Base-by-base conservation (phyloP, 371 early-diverging fungal genomes). In the Apophysomyces ossiformis region DNA sequence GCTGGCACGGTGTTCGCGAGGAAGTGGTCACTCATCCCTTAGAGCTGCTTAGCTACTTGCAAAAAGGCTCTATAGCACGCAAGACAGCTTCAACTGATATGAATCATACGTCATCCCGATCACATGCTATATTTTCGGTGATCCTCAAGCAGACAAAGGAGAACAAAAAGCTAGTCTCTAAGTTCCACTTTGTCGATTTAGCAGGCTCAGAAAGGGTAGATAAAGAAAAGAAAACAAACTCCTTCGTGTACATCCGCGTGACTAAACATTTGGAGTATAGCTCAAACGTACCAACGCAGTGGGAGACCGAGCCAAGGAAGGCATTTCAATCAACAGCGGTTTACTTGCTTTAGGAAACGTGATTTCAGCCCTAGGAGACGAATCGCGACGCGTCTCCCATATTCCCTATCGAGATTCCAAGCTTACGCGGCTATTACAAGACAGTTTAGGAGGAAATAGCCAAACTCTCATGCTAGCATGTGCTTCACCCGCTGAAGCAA, bases 341-440 rank as follows among this genome's bases (percentile, higher is more conserved):
- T 87, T 99, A 5, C 84, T 99, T 60, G 97, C 97, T 0, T 88
- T 99, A 15, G 98, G 98, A 65, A 99, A 98, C 75, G 99, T 99
- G 13, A 99, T 99, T 57, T 93, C 93, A 9, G 99, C 99, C 3
- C 84, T 99, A 32, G 94, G 93, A 32, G 98, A 96, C 69, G 87
- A 92, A 63, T 76, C 85, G 45, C 77, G 91, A 39, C 83, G 74
- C 54, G 76, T 79, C 6, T 79, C 83, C 12, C 91, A 93, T 71
- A 89, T 99, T 13, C 99, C 99, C 0, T 99, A 95, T 76, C 87
- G 99, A 64, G 97, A 99, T 73, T 92, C 93, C 9, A 99, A 99
- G 73, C 87, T 99, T 26, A 99, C 99, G 0, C 88, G 87, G 36
- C 81, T 99, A 57, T 83, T 99, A 58, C 96, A 99, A 76, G 95